These are phyloP conservation scores for Bathelium albidoporum DNA, from an alignment of 495 filamentous ascomycete species.

Conservation along the genomic window DNA sequence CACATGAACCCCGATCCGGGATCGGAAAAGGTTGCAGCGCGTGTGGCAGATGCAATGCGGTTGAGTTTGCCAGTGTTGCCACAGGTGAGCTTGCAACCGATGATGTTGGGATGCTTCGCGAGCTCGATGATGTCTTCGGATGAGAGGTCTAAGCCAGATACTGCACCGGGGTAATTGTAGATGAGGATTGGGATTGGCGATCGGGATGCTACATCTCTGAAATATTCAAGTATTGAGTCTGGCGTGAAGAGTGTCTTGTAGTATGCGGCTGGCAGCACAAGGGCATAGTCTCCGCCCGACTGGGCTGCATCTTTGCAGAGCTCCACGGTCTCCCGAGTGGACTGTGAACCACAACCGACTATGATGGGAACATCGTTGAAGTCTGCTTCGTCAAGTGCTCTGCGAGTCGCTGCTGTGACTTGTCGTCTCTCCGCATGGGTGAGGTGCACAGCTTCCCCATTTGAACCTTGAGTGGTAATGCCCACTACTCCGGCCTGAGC, in stretches of 20 bases:
- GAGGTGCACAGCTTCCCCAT: conserved; percentile 49
- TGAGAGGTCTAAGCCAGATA: conserved; percentile 68
- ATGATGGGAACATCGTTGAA: conserved; percentile 63
- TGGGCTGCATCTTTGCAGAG: conserved; percentile 64
- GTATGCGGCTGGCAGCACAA: conserved; percentile 79
- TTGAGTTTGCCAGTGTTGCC: conserved; percentile 89
- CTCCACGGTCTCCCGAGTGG: conserved; percentile 75
- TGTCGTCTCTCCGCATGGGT: conserved; percentile 28
- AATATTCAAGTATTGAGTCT: conserved; percentile 59
- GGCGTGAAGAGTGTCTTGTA: conserved; percentile 59
- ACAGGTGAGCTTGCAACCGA: conserved; percentile 86
- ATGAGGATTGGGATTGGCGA: conserved; percentile 83
- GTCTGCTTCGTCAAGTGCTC: conserved; percentile 60
- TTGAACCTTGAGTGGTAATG: conserved; percentile 78
- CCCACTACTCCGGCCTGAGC: conserved; percentile 69
- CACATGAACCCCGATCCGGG: conserved; percentile 52
- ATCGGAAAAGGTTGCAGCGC: conserved; percentile 36
- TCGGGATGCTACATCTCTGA: conserved; percentile 63
- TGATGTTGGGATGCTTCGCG: conserved; percentile 71
- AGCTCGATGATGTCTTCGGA: conserved; percentile 71
- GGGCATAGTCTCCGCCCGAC: conserved; percentile 71
- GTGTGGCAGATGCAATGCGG: conserved; percentile 58
- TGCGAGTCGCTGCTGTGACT: conserved; percentile 64
- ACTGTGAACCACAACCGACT: conserved; percentile 75
- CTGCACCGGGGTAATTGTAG: conserved; percentile 87